phyloP scores from a whole-genome alignment of 768 basidiomycete species.

The Tylopilus rubrobrunneus region DNA sequence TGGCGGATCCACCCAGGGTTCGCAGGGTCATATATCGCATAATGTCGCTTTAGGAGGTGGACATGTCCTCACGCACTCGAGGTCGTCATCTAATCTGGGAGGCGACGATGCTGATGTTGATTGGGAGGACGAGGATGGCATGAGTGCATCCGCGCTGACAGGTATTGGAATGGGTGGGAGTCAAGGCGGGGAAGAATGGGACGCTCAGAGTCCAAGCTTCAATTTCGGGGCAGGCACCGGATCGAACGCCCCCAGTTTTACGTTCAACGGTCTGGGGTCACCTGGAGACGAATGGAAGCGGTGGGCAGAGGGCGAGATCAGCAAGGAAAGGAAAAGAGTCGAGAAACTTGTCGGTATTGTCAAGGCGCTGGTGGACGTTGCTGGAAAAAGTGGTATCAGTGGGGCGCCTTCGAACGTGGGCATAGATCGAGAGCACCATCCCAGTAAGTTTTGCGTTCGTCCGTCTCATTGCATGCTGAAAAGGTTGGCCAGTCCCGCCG shows the following conservation, averaged over 20 bases:
- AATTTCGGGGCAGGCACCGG: slow-evolving; percentile 9
- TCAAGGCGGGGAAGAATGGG: slow-evolving; percentile 25
- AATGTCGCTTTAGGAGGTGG: slow-evolving; percentile 9
- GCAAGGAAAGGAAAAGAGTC: slow-evolving; percentile 57
- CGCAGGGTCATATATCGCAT: slow-evolving; percentile 8
- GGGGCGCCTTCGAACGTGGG: background rate
- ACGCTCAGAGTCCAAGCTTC: slow-evolving; percentile 16
- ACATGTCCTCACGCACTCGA: slow-evolving; percentile 21
- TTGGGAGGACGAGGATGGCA: slow-evolving; percentile 29
- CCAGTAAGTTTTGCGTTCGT: slow-evolving; percentile 7
- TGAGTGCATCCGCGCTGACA: slow-evolving; percentile 7
- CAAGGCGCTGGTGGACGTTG: slow-evolving; percentile 58
- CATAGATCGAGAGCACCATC: slow-evolving; percentile 7
- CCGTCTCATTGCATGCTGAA: slow-evolving; percentile 1
- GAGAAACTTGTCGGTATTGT: slow-evolving; percentile 60
- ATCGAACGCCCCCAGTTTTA: slow-evolving; percentile 11
- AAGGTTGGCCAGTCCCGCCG: slow-evolving; percentile 12
- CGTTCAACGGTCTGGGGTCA: slow-evolving; percentile 8
- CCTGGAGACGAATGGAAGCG: slow-evolving; percentile 25
- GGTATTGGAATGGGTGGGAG: slow-evolving; percentile 14
- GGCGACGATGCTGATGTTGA: slow-evolving; percentile 23
- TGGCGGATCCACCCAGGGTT: slow-evolving; percentile 3
- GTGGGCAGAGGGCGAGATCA: slow-evolving; percentile 37
- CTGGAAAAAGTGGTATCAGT: slow-evolving; percentile 38
- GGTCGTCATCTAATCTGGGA: slow-evolving; percentile 27